Evolutionary conservation across 352 stramenopile species (phyloP), one percentile per base, ranked within the genome.

Genomic region (Phytophthora capsici): DNA sequence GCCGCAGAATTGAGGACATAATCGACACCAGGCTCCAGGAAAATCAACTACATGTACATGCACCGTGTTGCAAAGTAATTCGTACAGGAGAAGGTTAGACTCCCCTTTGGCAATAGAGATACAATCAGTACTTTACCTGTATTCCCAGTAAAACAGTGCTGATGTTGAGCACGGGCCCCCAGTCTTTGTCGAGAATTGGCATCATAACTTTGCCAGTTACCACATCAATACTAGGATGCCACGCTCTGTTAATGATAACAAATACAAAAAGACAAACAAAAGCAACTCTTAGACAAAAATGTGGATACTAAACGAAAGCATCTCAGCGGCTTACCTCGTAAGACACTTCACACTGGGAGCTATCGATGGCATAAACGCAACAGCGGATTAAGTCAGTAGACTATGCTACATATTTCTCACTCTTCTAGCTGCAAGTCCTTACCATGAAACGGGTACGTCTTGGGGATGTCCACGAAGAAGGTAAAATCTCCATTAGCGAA

Each of bases 401-500:
- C 9, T 34, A 12, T 43, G 37, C 25, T 10, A 16, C 8, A 7
- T 12, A 9, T 32, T 3, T 37, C 19, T 13, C 16, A 20, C 32
- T 5, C 7, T 4, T 28, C 4, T 8, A 22, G 23, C 23, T 14
- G 17, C 20, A 25, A 6, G 20, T 23, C 20, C 74, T 56, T 78
- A 95, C 87, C 71, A 50, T 94, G 83, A 57, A 95, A 95, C 0
- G 88, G 88, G 66, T 95, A 95, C 26, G 86, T 91, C 76, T 89
- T 92, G 37, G 88, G 88, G 53, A 95, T 95, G 51, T 94, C 81
- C 14, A 95, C 83, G 51, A 89, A 89, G 63, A 95, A 95, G 13
- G 77, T 91, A 49, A 93, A 95, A 48, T 95, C 85, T 1, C 88
- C 88, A 63, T 95, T 93, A 43, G 81, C 83, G 54, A 87, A 95